phyloP scores from a whole-genome alignment of 371 early-diverging fungal genomes.

The Choanephora cucurbitarum region DNA sequence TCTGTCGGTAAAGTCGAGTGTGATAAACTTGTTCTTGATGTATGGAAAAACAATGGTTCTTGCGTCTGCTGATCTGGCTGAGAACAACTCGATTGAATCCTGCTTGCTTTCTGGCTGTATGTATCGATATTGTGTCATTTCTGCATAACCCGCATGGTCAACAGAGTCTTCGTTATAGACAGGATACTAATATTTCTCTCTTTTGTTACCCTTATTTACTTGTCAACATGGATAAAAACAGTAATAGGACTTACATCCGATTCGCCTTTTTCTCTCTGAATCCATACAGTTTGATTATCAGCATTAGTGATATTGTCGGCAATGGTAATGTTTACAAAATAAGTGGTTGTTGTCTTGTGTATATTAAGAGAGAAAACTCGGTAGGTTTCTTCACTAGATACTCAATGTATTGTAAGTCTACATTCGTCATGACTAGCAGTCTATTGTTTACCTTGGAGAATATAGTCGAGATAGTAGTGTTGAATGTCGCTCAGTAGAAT shows the following conservation, averaged over 20 bases:
- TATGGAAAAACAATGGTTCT: conserved; percentile 37
- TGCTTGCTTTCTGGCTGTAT: conserved; percentile 2
- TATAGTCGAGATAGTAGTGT: conserved; percentile 25
- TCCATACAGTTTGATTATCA: conserved; percentile 13
- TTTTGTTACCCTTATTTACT: no score
- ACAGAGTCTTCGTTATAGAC: conserved; percentile 30
- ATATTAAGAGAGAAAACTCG: conserved; percentile 31
- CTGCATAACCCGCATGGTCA: conserved; percentile 39
- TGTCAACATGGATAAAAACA: no score
- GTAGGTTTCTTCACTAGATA: conserved; percentile 32
- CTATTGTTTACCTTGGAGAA: conserved; percentile 31
- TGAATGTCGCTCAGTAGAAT: conserved; percentile 20
- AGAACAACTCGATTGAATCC: neutral
- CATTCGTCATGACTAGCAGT: no score
- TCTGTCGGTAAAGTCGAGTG: conserved; percentile 34
- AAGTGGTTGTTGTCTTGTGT: conserved; percentile 27
- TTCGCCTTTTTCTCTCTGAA: conserved; percentile 21
- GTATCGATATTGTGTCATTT: conserved; percentile 31
- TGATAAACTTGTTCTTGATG: conserved; percentile 37
- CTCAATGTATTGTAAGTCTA: no score
- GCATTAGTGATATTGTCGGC: conserved; percentile 23
- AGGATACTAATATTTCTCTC: conserved; percentile 19
- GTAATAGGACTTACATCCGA: conserved; percentile 10
- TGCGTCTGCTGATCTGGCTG: conserved; percentile 27
- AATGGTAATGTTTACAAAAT: conserved; percentile 30